Evolutionary conservation across 768 basidiomycete genomes (phyloP).

Genomic region (Termitomyces heimii): DNA sequence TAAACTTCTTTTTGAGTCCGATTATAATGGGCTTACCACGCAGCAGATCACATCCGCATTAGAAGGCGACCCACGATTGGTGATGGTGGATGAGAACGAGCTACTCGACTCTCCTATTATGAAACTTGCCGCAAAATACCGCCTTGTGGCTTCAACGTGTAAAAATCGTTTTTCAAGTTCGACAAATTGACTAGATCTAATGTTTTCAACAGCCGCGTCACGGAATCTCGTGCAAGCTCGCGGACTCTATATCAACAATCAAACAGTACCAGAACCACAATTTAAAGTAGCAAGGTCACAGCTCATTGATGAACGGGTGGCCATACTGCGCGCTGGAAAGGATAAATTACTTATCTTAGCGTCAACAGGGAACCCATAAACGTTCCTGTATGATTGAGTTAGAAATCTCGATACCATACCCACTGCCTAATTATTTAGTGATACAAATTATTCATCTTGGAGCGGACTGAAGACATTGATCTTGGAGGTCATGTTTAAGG

Average conservation of each 20-base stretch:
- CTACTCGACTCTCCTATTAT: conserved; percentile 47
- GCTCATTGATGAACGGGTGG: conserved; percentile 57
- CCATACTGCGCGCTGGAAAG: conserved; percentile 70
- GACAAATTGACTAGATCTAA: background rate
- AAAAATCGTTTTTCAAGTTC: conserved; percentile 19
- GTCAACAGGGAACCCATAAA: background rate
- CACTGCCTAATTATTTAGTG: background rate
- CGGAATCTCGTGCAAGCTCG: conserved; percentile 53
- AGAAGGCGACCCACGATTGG: conserved; percentile 58
- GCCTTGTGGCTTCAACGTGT: conserved; percentile 63
- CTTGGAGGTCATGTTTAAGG: background rate
- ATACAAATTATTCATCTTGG: background rate
- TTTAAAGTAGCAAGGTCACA: conserved; percentile 34
- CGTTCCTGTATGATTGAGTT: background rate
- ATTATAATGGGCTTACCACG: conserved; percentile 42
- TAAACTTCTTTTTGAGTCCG: conserved; percentile 36
- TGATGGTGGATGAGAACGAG: conserved; percentile 42
- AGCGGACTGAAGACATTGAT: background rate
- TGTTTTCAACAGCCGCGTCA: conserved; percentile 50
- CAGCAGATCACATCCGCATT: conserved; percentile 58
- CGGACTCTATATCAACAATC: conserved; percentile 72
- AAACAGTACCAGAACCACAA: conserved; percentile 43
- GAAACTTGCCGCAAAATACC: conserved; percentile 55
- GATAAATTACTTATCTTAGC: conserved; percentile 59
- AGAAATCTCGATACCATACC: background rate